Evolutionary conservation across 2,329 filamentous ascomycete genomes (phyloP), one percentile per base, ranked within the genome.

Genomic region (Curvularia eragrostidis): DNA sequence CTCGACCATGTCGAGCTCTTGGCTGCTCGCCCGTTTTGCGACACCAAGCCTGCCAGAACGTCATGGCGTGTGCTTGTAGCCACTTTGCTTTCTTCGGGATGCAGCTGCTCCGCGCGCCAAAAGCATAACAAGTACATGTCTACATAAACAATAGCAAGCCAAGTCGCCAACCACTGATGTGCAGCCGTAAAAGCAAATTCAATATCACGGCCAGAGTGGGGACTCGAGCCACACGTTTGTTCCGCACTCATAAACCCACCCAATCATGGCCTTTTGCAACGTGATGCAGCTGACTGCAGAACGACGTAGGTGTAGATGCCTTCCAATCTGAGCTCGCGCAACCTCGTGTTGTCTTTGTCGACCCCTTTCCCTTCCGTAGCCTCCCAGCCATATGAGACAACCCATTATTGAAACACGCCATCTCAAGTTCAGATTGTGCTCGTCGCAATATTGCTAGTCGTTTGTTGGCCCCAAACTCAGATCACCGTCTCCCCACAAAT

Each of bases 181-280:
- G 32, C 32, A 39, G 54, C 21, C 12, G 28, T 61, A 63, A 65
- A 63, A 65, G 63, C 41, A 54, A 64, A 65, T 56, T 44, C 32
- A 12, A 23, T 48, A 48, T 59, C 53, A 56, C 18, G 51, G 49
- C 43, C 43, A 58, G n/a, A n/a, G 60, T 56, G 56, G 54, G 48
- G 54, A 26, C 54, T 62, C 50, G 65, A 62, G 58, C 59, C 58
- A 61, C 53, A 56, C 48, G 61, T 59, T 64, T 57, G 59, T 38
- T 56, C 56, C 39, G 36, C 44, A 39, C 54, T 59, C 53, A 56
- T 61, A 46, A 47, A 56, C 34, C 59, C 48, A 48, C 50, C 56
- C 56, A 48, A 51, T 48, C 36, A 54, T 54, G 57, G 23, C 19
- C 44, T 43, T 59, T 64, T 58, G 43, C 52, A 46, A 21, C 41